phyloP scores from a whole-genome alignment of 2,329 filamentous ascomycete genomes.

The Colletotrichum tamarilloi region DNA sequence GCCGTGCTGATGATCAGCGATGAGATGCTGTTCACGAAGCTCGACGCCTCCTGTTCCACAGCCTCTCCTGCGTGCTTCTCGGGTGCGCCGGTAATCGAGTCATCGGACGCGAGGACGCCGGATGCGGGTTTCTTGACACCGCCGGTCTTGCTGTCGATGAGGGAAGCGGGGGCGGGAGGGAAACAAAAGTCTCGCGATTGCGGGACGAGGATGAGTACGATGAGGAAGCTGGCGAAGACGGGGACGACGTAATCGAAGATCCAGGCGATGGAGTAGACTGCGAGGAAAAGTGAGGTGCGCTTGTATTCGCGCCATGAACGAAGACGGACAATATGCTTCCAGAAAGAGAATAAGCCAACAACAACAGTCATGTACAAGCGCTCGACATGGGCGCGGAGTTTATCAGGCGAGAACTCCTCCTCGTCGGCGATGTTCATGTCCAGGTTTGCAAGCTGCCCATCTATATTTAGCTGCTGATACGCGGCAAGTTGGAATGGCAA shows the following conservation, averaged over 20 bases:
- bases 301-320: constrained; percentile 82
- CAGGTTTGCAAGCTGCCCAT: constrained; percentile 67
- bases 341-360: constrained; percentile 71
- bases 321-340: constrained; percentile 80
- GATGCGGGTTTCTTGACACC: constrained; percentile 82
- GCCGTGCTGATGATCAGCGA: constrained; percentile 80
- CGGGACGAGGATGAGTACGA: constrained; percentile 75
- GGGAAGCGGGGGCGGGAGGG: constrained; percentile 79
- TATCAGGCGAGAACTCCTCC: constrained; percentile 87
- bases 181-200: constrained; percentile 73
- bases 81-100: constrained; percentile 83
- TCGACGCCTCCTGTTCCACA: constrained; percentile 84
- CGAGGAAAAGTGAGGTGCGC: constrained; percentile 73
- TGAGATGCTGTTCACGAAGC: constrained; percentile 78
- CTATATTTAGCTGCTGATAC: background rate
- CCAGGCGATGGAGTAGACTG: constrained; percentile 74
- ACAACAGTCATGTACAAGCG: constrained; percentile 84
- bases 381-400: constrained; percentile 81
- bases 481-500: constrained; percentile 54
- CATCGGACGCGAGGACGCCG: constrained; percentile 79
- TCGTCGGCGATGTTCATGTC: constrained; percentile 86
- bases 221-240: constrained; percentile 65
- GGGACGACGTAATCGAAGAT: constrained; percentile 77
- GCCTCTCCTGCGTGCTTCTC: constrained; percentile 88
- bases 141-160: constrained; percentile 77